Percentiles rank a stretch among this genome's conserved stretches.
These are phyloP conservation scores for Coleophoma crateriformis DNA, from an alignment of 2,329 filamentous ascomycete species.

Conservation along the genomic window DNA sequence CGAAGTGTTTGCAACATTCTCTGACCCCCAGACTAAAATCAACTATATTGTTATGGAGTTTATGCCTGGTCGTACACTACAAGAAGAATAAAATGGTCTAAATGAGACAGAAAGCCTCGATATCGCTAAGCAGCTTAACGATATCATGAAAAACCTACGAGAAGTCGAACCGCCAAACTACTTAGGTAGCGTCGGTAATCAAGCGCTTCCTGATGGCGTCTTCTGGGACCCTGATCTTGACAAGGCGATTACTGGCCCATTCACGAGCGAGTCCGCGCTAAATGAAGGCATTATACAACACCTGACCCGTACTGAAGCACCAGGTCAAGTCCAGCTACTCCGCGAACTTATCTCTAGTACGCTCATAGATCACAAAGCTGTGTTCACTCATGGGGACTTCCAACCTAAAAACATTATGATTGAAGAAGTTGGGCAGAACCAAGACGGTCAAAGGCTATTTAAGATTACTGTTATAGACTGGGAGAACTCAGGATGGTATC, in stretches of 20 bases:
- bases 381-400: slow-evolving; percentile 29
- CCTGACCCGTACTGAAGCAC: slow-evolving; percentile 10
- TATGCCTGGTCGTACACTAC: slow-evolving; percentile 20
- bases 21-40: slow-evolving; percentile 10
- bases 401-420: slow-evolving; percentile 28
- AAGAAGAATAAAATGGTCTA: slow-evolving; percentile 16
- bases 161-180: slow-evolving; percentile 19
- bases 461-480: slow-evolving; percentile 32
- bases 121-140: slow-evolving; percentile 14
- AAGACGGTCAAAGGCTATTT: slow-evolving; percentile 1
- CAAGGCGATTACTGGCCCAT: slow-evolving; percentile 21
- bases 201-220: slow-evolving; percentile 18
- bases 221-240: slow-evolving; percentile 20
- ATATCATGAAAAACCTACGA: slow-evolving; percentile 21
- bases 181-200: slow-evolving; percentile 21
- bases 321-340: slow-evolving; percentile 21
- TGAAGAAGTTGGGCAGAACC: slow-evolving; percentile 7
- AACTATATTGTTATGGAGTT: slow-evolving; percentile 28
- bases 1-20: slow-evolving; percentile 26
- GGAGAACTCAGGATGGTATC: slow-evolving; percentile 33
- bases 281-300: slow-evolving; percentile 22
- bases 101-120: slow-evolving; percentile 15
- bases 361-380: slow-evolving; percentile 17
- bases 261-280: slow-evolving; percentile 21
- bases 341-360: slow-evolving; percentile 17